phyloP scores from a whole-genome alignment of 2,329 filamentous ascomycete genomes.

The Bipolaris zeicola region DNA sequence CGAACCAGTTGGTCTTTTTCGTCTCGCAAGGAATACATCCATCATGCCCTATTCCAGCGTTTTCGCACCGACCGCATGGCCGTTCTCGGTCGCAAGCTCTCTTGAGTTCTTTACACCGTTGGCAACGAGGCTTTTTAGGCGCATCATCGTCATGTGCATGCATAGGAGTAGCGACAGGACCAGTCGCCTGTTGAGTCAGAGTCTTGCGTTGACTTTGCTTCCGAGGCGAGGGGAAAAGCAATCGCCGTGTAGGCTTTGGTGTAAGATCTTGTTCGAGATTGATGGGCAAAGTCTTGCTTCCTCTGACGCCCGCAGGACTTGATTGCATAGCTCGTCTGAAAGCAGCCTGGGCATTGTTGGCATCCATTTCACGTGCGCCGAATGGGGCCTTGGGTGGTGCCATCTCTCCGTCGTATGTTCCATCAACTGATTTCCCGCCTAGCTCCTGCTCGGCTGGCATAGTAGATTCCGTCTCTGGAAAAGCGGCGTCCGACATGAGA shows the following conservation, averaged over 20 bases:
- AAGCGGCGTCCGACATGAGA: slow-evolving; percentile 39
- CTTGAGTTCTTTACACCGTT: slow-evolving; percentile 32
- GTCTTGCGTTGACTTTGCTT: slow-evolving; percentile 68
- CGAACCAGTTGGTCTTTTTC: slow-evolving; percentile 25
- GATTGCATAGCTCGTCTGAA: slow-evolving; percentile 64
- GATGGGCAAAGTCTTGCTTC: slow-evolving; percentile 54
- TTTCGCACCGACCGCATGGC: slow-evolving; percentile 31
- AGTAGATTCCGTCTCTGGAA: slow-evolving; percentile 39
- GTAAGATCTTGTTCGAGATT: slow-evolving; percentile 59
- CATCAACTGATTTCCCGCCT: slow-evolving; percentile 14
- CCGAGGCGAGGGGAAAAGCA: slow-evolving; percentile 78
- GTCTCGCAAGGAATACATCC: slow-evolving; percentile 30
- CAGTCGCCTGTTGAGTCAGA: slow-evolving; percentile 57
- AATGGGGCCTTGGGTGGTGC: slow-evolving; percentile 15
- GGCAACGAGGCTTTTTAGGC: slow-evolving; percentile 30
- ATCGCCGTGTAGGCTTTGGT: slow-evolving; percentile 68
- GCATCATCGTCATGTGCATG: slow-evolving; percentile 18
- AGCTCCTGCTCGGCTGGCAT: slow-evolving; percentile 22
- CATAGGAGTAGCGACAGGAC: slow-evolving; percentile 10
- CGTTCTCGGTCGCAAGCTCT: slow-evolving; percentile 34
- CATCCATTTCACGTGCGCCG: slow-evolving; percentile 16
- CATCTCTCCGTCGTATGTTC: slow-evolving; percentile 18
- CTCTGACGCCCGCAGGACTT: slow-evolving; percentile 61
- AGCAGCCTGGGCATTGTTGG: slow-evolving; percentile 42
- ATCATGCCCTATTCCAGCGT: slow-evolving; percentile 27